Base-by-base conservation (phyloP, 2,329 filamentous ascomycete species). In the Orbilia blumenaviensis region DNA sequence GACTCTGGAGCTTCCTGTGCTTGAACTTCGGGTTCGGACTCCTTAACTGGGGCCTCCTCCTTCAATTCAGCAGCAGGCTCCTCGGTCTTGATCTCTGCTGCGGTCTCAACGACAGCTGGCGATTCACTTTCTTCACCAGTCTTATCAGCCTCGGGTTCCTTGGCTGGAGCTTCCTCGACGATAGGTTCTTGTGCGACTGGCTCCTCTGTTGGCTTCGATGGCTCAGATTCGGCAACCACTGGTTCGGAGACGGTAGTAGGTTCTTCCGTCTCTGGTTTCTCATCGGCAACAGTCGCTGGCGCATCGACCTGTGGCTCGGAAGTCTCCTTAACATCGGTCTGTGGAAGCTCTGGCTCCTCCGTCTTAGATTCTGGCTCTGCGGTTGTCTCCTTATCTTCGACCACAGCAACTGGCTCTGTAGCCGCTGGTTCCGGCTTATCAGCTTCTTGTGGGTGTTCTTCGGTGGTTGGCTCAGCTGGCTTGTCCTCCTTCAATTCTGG, bases 311-410 rank as follows among this genome's bases (percentile, higher is more conserved):
- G 46, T 48, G 27, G n/a, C 18, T 5, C 32, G 34, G 25, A 29
- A 12, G 50, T 41, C 14, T 48, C 36, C 27, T 72, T 46, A 4
- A 52, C 61, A 16, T 42, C n/a, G 23, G 50, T 29, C 8, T 38
- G 61, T 54, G 27, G 36, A 3, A 63, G 18, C 10, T 16, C 46
- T 56, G 62, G 62, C 25, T 66, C 60, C 23, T 66, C 68, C 21
- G 48, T 14, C 32, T 56, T 41, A 9, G 36, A 10, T 50, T 72
- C 60, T 36, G 44, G 8, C 60, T 56, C 25, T 29, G 41, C 10
- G 18, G 10, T 25, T 18, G 29, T 34, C 10, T 34, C 44, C n/a
- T 32, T 48, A 18, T 61, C 44, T n/a, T 71, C 44, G 3, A 50
- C 34, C 5, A 50, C 41, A 12, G 63, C 29, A 38, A 29, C 46